Conservation (phyloP, 2,329 filamentous ascomycete species). For the Plectosphaerella cucumerina region DNA sequence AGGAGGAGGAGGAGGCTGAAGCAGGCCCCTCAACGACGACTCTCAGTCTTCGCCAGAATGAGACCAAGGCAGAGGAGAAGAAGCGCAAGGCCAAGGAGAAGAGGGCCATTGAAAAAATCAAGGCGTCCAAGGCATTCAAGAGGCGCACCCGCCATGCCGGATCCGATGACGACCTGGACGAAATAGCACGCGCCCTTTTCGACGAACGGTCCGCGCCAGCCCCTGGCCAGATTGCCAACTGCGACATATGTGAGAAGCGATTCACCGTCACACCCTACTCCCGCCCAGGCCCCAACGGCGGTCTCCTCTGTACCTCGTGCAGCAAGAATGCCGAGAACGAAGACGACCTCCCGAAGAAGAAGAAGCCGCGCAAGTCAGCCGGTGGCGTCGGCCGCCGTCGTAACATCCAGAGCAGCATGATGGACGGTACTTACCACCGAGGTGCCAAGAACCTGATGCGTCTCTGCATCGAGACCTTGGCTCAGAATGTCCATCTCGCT, state of each 20-base stretch:
- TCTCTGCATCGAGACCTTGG: conserved; percentile 58
- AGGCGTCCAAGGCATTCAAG: conserved; percentile 54
- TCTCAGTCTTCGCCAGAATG: conserved; percentile 15
- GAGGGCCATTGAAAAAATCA: conserved; percentile 57
- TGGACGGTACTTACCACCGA: conserved; percentile 66
- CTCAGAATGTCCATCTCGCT: conserved; percentile 58
- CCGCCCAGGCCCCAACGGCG: conserved; percentile 75
- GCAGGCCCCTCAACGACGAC: conserved; percentile 6
- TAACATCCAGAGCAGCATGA: conserved; percentile 75
- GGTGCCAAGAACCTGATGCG: conserved; percentile 67
- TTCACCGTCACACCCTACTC: conserved; percentile 93
- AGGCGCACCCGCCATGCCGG: conserved; percentile 41
- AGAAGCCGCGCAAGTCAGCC: conserved; percentile 22
- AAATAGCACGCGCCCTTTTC: conserved; percentile 45
- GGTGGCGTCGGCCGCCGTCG: conserved; percentile 61
- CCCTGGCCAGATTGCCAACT: conserved; percentile 88
- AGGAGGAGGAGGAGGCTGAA: conserved; percentile 12
- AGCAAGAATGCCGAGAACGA: conserved; percentile 70
- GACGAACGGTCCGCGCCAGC: conserved; percentile 46
- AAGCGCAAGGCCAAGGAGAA: conserved; percentile 43
- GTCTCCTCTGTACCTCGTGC: conserved; percentile 79
- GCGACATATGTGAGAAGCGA: conserved; percentile 76
- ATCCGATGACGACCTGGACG: conserved; percentile 45
- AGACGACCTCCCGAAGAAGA: conserved; percentile 47
- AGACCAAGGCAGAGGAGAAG: conserved; percentile 13